Conservation (phyloP, 208 protist genomes). For the Herpetomonas tarakana region DNA sequence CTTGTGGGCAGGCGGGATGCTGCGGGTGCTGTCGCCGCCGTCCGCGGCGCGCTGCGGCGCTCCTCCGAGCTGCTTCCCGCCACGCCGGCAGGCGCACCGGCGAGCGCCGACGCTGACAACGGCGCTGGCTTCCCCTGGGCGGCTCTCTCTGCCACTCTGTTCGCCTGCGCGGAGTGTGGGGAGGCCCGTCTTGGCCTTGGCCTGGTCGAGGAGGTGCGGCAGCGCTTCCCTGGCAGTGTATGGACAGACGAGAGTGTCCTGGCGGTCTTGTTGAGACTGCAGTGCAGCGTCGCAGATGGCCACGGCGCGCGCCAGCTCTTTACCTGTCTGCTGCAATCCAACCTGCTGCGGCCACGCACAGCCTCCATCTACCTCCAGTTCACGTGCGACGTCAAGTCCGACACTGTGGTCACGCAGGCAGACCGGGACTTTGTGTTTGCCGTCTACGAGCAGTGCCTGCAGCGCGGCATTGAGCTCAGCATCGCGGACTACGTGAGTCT, state of each 20-base stretch:
- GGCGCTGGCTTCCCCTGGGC: conserved; percentile 11
- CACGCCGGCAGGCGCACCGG: not conserved
- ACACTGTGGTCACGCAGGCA: not conserved
- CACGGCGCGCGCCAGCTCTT: conserved; percentile 50
- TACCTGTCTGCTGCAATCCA: conserved; percentile 42
- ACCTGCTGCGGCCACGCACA: conserved; percentile 45
- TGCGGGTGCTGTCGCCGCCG: conserved; percentile 13
- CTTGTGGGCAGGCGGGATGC: conserved; percentile 21
- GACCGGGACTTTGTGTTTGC: conserved; percentile 32
- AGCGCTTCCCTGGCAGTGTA: conserved; percentile 6
- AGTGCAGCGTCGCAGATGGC: conserved; percentile 42
- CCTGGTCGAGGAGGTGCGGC: conserved; percentile 42
- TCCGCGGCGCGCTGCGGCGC: conserved; percentile 11
- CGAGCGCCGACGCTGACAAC: too few species aligned
- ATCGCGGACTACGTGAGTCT: conserved; percentile 46
- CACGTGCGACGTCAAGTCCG: conserved; percentile 22
- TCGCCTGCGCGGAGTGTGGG: conserved; percentile 34
- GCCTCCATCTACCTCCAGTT: conserved; percentile 51
- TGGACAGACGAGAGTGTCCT: conserved; percentile 66
- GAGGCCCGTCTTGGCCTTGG: conserved; percentile 28
- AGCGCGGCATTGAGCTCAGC: conserved; percentile 42
- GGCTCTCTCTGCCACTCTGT: conserved; percentile 47
- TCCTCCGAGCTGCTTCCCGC: not conserved
- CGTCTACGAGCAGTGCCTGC: conserved; percentile 36
- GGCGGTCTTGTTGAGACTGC: conserved; percentile 55